Conservation (phyloP, 352 stramenopile species). For the Globisporangium uncinulatum region DNA sequence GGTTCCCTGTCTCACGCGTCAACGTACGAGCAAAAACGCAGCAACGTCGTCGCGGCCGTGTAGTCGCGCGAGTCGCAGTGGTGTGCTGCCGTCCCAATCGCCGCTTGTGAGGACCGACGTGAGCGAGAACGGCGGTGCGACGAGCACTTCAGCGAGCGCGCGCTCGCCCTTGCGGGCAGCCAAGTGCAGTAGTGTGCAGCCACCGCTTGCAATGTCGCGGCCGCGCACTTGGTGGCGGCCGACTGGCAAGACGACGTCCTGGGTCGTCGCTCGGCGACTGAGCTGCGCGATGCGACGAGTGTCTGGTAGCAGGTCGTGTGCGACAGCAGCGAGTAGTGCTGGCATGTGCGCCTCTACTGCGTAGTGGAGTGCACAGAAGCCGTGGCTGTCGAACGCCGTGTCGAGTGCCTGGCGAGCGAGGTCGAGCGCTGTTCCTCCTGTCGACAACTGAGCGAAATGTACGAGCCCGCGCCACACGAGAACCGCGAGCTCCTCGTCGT, state of each 20-base stretch:
- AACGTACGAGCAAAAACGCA: slow-evolving; percentile 36
- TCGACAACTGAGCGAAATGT: slow-evolving; percentile 24
- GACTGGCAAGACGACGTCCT: slow-evolving; percentile 66
- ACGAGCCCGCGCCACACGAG: slow-evolving; percentile 57
- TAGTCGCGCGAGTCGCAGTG: slow-evolving; percentile 41
- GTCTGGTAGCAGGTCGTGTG: slow-evolving; percentile 16
- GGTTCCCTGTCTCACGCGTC: slow-evolving; percentile 7
- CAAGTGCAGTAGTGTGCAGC: slow-evolving; percentile 62
- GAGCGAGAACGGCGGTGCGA: slow-evolving; percentile 30
- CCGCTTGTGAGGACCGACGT: slow-evolving; percentile 5
- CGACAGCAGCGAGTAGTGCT: slow-evolving; percentile 36
- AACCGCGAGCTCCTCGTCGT: slow-evolving; percentile 73
- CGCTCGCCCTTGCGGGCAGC: slow-evolving; percentile 56
- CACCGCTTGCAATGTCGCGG: slow-evolving; percentile 68
- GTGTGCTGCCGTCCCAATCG: slow-evolving; percentile 66
- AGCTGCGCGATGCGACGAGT: slow-evolving; percentile 5
- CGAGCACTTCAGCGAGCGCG: slow-evolving; percentile 38
- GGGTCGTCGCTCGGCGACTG: slow-evolving; percentile 26
- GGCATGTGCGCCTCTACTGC: slow-evolving; percentile 69
- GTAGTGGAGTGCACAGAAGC: slow-evolving; percentile 71
- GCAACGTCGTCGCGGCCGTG: slow-evolving; percentile 31
- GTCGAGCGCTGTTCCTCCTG: slow-evolving; percentile 16
- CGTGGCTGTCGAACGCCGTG: slow-evolving; percentile 61
- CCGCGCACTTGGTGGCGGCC: slow-evolving; percentile 53
- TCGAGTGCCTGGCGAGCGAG: slow-evolving; percentile 61